phyloP scores from a whole-genome alignment of 805 yeast genomes.

The Metschnikowia peoriensis region DNA sequence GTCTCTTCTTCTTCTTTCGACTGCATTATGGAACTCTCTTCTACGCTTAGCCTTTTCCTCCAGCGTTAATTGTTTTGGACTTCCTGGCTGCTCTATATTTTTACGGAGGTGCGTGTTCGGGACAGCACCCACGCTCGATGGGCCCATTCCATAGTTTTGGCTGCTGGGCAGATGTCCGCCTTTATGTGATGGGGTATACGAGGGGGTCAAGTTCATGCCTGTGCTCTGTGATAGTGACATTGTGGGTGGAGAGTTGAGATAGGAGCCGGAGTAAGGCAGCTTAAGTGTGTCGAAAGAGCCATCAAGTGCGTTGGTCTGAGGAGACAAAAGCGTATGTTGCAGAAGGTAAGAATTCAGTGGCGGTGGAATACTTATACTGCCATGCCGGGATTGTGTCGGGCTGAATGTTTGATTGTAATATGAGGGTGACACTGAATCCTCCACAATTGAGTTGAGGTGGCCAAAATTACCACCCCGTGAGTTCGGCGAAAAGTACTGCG shows the following conservation, averaged over 20 bases:
- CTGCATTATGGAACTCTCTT: conserved; percentile 90
- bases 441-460: conserved; percentile 34
- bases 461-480: conserved; percentile 24
- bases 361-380: conserved; percentile 30
- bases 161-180: conserved; percentile 5
- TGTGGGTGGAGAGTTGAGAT: conserved; percentile 40
- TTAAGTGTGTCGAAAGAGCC: conserved; percentile 36
- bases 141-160: conserved; percentile 6
- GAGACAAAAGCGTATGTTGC: conserved; percentile 36
- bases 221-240: conserved; percentile 19
- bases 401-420: conserved; percentile 25
- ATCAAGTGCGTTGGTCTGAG: conserved; percentile 25
- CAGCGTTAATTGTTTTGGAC: conserved; percentile 44
- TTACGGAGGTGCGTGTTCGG: conserved; percentile 6
- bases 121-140: conserved; percentile 7
- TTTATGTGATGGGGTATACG: conserved; percentile 3
- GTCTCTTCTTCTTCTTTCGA: conserved; percentile 88
- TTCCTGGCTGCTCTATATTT: conserved; percentile 16
- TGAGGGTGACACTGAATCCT: conserved; percentile 19
- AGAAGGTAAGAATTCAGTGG: conserved; percentile 32
- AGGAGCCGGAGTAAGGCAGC: conserved; percentile 31
- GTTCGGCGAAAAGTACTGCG: conserved; percentile 44
- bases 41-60: conserved; percentile 76
- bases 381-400: conserved; percentile 31
- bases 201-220: conserved; percentile 6